Conservation (phyloP, 2,329 filamentous ascomycete species). For the Emmonsiellopsis sp. region DNA sequence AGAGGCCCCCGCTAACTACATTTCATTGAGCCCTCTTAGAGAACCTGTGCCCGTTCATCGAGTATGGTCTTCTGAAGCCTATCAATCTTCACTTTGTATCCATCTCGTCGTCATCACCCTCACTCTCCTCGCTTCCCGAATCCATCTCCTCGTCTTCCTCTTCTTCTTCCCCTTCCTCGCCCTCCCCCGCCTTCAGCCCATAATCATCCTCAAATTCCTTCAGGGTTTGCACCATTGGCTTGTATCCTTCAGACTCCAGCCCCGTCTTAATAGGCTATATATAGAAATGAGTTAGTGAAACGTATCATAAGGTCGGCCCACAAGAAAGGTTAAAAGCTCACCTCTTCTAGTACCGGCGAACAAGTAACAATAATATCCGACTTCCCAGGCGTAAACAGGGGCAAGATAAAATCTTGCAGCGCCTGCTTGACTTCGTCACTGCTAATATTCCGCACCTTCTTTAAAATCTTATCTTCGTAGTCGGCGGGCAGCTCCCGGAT, state of each 20-base stretch:
- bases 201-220: slow-evolving; percentile 85
- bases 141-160: slow-evolving; percentile 46
- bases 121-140: slow-evolving; percentile 39
- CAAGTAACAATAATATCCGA: slow-evolving; percentile 86
- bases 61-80: no score
- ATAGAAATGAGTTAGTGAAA: slow-evolving; percentile 14
- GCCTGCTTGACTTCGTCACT: slow-evolving; percentile 67
- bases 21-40: no score
- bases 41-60: no score
- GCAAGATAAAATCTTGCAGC: slow-evolving; percentile 66
- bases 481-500: slow-evolving; percentile 66
- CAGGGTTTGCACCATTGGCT: slow-evolving; percentile 63
- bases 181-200: slow-evolving; percentile 58
- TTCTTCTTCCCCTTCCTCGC: slow-evolving; percentile 50
- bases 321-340: slow-evolving; percentile 37
- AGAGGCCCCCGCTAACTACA: no score
- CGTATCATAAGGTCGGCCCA: slow-evolving; percentile 5
- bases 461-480: slow-evolving; percentile 69
- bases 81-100: not conserved
- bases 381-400: slow-evolving; percentile 68
- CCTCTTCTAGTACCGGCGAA: slow-evolving; percentile 74
- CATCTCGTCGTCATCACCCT: slow-evolving; percentile 16
- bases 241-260: slow-evolving; percentile 69
- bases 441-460: slow-evolving; percentile 65
- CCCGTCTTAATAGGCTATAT: slow-evolving; percentile 63